phyloP scores from a whole-genome alignment of 2,329 filamentous ascomycete genomes.

The Paraconiothyrium sp. region DNA sequence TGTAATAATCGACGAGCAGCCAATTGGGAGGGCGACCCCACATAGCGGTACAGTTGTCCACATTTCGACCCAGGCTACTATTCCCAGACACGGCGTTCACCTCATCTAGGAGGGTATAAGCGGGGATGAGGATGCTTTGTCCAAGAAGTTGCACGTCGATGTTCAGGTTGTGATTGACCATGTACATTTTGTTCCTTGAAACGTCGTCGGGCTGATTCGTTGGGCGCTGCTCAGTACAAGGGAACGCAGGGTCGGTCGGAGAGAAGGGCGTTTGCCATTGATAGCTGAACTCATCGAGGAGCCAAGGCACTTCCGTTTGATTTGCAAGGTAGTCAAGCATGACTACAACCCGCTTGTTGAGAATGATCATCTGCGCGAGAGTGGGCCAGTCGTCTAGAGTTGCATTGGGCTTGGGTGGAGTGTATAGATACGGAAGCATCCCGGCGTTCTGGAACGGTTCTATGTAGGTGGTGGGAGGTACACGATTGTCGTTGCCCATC shows the following conservation, averaged over 20 bases:
- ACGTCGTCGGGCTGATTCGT: constrained; percentile 67
- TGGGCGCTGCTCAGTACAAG: constrained; percentile 81
- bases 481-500: constrained; percentile 80
- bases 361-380: constrained; percentile 66
- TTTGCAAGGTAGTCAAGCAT: constrained; percentile 65
- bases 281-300: constrained; percentile 87
- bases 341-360: constrained; percentile 43
- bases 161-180: constrained; percentile 93
- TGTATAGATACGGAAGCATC: constrained; percentile 76
- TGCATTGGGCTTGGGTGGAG: constrained; percentile 76
- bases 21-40: constrained; percentile 48
- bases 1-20: constrained; percentile 50
- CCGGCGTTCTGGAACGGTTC: constrained; percentile 76
- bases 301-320: constrained; percentile 80
- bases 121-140: constrained; percentile 56
- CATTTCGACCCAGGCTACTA: constrained; percentile 37
- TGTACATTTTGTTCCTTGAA: constrained; percentile 71
- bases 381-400: constrained; percentile 82
- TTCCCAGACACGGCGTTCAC: constrained; percentile 43
- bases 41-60: constrained; percentile 37
- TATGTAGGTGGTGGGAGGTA: constrained; percentile 70
- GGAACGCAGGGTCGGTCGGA: constrained; percentile 73
- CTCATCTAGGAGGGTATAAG: constrained; percentile 37
- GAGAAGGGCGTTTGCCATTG: constrained; percentile 94
- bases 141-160: constrained; percentile 53